Percentiles rank a stretch among this genome's conserved stretches.
phyloP scores from a whole-genome alignment of 352 stramenopile genomes.

The Pythium brassicae region DNA sequence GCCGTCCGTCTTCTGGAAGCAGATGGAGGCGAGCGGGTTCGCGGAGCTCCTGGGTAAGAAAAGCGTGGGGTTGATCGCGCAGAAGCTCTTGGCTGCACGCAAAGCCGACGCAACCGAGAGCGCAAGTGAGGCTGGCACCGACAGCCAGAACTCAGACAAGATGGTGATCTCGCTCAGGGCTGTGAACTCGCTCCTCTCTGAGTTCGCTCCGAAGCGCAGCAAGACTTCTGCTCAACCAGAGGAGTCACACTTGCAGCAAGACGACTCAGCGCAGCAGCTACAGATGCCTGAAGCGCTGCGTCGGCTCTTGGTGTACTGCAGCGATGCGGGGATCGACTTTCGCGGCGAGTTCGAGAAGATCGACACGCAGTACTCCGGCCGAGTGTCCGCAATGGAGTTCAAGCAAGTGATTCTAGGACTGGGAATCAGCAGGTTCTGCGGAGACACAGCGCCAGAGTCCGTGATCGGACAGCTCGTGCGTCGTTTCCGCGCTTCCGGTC shows the following conservation, averaged over 20 bases:
- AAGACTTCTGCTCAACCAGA: neutral
- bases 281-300: conserved; percentile 3
- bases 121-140: neutral
- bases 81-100: conserved; percentile 25
- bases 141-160: conserved; percentile 4
- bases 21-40: conserved; percentile 35
- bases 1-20: conserved; percentile 27
- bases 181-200: conserved; percentile 23
- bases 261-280: neutral
- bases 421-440: conserved; percentile 21
- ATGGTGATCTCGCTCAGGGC: conserved; percentile 25
- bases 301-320: conserved; percentile 26
- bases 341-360: conserved; percentile 44
- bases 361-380: conserved; percentile 40
- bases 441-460: conserved; percentile 20
- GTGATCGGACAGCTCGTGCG: conserved; percentile 51
- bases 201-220: conserved; percentile 4
- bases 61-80: conserved; percentile 18
- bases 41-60: conserved; percentile 30
- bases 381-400: conserved; percentile 40
- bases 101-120: conserved; percentile 3
- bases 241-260: neutral
- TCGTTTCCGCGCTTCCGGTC: conserved; percentile 31
- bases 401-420: conserved; percentile 47
- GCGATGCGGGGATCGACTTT: conserved; percentile 39